Percentiles rank a stretch among this genome's conserved stretches.
phyloP scores from a whole-genome alignment of 177 flowering plant species.

The Telopea speciosissima region DNA sequence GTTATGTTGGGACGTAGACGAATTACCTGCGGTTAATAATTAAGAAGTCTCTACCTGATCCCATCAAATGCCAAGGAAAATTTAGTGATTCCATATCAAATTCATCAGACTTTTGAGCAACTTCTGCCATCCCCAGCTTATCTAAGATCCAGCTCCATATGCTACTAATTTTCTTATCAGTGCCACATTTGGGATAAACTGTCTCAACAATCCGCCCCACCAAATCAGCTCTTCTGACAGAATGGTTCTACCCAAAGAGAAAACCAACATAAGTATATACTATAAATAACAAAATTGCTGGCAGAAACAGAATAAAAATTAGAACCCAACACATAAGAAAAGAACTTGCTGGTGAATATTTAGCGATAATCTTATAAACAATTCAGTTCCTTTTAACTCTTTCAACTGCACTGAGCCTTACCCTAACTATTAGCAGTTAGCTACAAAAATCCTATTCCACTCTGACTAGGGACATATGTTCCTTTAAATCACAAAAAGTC shows the following conservation, averaged over 20 bases:
- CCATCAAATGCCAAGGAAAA: slow-evolving; percentile 87
- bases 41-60: slow-evolving; percentile 32
- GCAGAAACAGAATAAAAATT: background rate
- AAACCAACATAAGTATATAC: slow-evolving; percentile 4
- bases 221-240: slow-evolving; percentile 86
- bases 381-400: too few relatives aligned
- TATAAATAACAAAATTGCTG: background rate
- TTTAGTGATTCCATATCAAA: slow-evolving; percentile 33
- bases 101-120: slow-evolving; percentile 28
- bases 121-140: slow-evolving; percentile 48
- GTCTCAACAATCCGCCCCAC: slow-evolving; percentile 66
- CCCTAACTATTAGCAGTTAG: too few relatives aligned
- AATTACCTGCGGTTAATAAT: slow-evolving; percentile 64
- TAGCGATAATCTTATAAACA: background rate
- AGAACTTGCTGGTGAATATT: background rate
- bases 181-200: slow-evolving; percentile 40
- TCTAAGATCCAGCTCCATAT: slow-evolving; percentile 66
- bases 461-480: too few relatives aligned
- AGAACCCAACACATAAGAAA: background rate
- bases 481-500: too few relatives aligned
- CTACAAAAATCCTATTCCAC: too few relatives aligned
- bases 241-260: slow-evolving; percentile 66
- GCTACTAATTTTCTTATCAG: slow-evolving; percentile 27
- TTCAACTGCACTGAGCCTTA: too few relatives aligned
- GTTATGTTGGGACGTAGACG: background rate